phyloP scores from a whole-genome alignment of 306 rosid genomes.

The Prunus salicina region DNA sequence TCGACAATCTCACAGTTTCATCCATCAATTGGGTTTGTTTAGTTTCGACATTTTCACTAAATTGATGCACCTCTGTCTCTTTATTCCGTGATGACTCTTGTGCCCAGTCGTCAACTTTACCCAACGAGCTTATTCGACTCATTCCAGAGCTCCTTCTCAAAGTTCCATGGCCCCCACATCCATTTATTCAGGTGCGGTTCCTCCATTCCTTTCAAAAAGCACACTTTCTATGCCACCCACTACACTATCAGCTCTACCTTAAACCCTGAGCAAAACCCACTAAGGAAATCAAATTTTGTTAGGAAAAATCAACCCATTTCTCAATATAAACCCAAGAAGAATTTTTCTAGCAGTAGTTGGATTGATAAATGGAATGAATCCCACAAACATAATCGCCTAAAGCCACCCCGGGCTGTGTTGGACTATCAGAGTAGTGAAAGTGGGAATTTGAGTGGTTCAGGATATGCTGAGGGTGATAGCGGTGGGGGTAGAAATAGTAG shows the following conservation, averaged over 20 bases:
- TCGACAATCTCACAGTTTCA: neutral
- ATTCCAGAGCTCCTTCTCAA: slow-evolving; percentile 52
- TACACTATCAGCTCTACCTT: slow-evolving; percentile 15
- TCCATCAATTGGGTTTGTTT: neutral
- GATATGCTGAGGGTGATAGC: slow-evolving; percentile 28
- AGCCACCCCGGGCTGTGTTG: slow-evolving; percentile 47
- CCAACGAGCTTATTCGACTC: slow-evolving; percentile 66
- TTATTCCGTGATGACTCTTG: slow-evolving; percentile 48
- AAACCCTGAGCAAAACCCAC: slow-evolving; percentile 23
- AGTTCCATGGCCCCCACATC: slow-evolving; percentile 35
- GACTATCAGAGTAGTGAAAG: slow-evolving; percentile 48
- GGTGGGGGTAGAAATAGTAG: slow-evolving; percentile 17
- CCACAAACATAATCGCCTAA: slow-evolving; percentile 35
- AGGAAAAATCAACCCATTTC: slow-evolving; percentile 23
- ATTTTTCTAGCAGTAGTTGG: slow-evolving; percentile 48
- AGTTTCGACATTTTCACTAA: neutral
- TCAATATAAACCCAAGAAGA: slow-evolving; percentile 14
- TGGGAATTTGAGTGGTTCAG: slow-evolving; percentile 38
- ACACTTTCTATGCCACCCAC: slow-evolving; percentile 18
- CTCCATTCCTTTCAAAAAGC: slow-evolving; percentile 32
- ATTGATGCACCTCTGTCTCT: slow-evolving; percentile 7
- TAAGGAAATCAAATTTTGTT: slow-evolving; percentile 29
- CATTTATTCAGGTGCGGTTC: slow-evolving; percentile 49
- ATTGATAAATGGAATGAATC: slow-evolving; percentile 61
- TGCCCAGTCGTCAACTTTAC: slow-evolving; percentile 68